Conservation (phyloP, 1,284 basidiomycete genomes). For the Fomitopsis palustris region DNA sequence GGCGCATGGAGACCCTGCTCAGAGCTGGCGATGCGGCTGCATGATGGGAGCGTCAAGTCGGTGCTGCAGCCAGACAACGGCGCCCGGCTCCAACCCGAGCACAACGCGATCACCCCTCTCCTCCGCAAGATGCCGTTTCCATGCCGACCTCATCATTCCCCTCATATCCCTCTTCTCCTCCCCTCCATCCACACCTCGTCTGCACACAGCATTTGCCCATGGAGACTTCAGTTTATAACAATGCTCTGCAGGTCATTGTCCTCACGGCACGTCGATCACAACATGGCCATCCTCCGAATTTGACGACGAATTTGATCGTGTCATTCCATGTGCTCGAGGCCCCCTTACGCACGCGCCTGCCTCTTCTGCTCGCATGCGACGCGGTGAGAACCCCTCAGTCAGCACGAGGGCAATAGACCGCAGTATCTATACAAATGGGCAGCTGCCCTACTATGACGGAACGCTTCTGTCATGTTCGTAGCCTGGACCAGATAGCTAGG, state of each 20-base stretch:
- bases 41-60: background rate
- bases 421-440: too few relatives aligned
- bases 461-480: too few relatives aligned
- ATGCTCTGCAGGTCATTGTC: too few relatives aligned
- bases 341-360: background rate
- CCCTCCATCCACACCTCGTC: background rate
- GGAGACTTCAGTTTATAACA: too few relatives aligned
- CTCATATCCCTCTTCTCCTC: background rate
- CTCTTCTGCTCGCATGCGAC: background rate
- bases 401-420: background rate
- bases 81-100: background rate
- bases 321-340: background rate
- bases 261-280: background rate
- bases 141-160: background rate
- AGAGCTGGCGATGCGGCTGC: slow-evolving; percentile 1
- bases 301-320: background rate
- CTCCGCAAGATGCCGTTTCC: background rate
- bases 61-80: background rate
- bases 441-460: too few relatives aligned
- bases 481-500: too few relatives aligned
- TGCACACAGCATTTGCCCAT: background rate
- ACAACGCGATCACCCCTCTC: background rate
- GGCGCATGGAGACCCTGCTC: background rate
- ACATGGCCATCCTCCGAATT: background rate
- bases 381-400: background rate